Evolutionary conservation across 2,329 filamentous ascomycete genomes (phyloP), one percentile per base, ranked within the genome.

Genomic region (Beauveria varroae): DNA sequence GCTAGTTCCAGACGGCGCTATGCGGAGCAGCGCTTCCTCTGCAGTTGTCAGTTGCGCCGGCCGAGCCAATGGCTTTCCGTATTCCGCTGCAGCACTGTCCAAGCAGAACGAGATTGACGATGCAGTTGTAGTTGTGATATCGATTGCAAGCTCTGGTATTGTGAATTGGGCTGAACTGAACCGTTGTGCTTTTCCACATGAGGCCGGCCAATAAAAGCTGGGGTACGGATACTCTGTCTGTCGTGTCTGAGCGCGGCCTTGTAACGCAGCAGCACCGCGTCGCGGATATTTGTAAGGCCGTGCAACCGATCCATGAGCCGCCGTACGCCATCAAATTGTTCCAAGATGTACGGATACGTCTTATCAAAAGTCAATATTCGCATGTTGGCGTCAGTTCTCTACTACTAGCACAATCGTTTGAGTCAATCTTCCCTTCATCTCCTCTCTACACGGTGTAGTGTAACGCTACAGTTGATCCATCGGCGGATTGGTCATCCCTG

Each of bases 201-300:
- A 46, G 43, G 55, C 30, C 44, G n/a, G 55, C 55, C 44, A n/a
- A 57, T 37, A 37, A 41, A 57, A 57, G 43, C 55, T 40, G 55
- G 55, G 55, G 44, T 57, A 40, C 40, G 22, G 30, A 34, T 37
- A 14, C 34, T 37, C 34, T 14, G 43, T 40, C n/a, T 41, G 55
- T 28, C 24, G 50, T 57, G 24, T 55, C 20, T 16, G 14, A 22
- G n/a, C 26, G 24, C 12, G 34, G 34, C 34, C 14, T 16, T 43
- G n/a, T 22, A 30, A n/a, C 41, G 41, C 20, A 24, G 20, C 40
- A 20, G 8, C 34, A 44, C 40, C 49, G 55, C 41, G 61, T 47
- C 49, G 30, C 61, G 55, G 61, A 62, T 49, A 58, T 62, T 62
- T 50, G 40, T 59, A 62, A 16, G 41, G 55, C 61, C 61, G 61